Evolutionary conservation across 352 stramenopile species (phyloP).

Genomic region (Phytophthora nicotianae): DNA sequence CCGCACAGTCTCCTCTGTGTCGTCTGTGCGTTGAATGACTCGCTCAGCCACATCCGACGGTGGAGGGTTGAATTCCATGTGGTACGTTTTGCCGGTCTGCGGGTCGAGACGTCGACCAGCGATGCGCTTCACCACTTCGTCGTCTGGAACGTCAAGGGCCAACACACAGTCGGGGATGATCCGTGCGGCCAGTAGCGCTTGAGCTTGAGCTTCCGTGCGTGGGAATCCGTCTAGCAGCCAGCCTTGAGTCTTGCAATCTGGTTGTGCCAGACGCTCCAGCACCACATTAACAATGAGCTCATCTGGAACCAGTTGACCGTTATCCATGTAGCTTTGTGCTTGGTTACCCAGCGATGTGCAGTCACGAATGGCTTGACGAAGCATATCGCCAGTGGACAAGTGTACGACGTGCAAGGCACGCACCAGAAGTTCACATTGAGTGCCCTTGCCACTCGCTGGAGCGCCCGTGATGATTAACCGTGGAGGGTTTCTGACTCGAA

Average conservation of each 20-base stretch:
- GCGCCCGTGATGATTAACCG: slow-evolving; percentile 92
- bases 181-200: slow-evolving; percentile 54
- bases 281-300: slow-evolving; percentile 95
- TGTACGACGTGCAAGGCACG: slow-evolving; percentile 93
- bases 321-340: slow-evolving; percentile 94
- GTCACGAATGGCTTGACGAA: slow-evolving; percentile 87
- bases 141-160: slow-evolving; percentile 94
- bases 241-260: slow-evolving; percentile 72
- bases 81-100: slow-evolving; percentile 93
- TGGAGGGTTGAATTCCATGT: slow-evolving; percentile 87
- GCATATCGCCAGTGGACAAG: slow-evolving; percentile 95
- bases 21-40: slow-evolving; percentile 74
- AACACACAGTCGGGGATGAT: slow-evolving; percentile 94
- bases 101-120: slow-evolving; percentile 92
- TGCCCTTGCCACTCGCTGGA: slow-evolving; percentile 95
- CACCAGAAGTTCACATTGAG: slow-evolving; percentile 94
- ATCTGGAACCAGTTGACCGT: slow-evolving; percentile 93
- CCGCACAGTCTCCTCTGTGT: slow-evolving; percentile 91
- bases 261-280: slow-evolving; percentile 76
- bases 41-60: slow-evolving; percentile 64
- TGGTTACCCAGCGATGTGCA: slow-evolving; percentile 62
- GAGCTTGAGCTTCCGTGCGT: slow-evolving; percentile 85
- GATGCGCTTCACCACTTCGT: slow-evolving; percentile 94
- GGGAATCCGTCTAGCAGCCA: slow-evolving; percentile 97
- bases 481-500: slow-evolving; percentile 52